A percentile compares a stretch with the other conserved stretches of the same genome.
phyloP scores from a whole-genome alignment of 2,329 filamentous ascomycete genomes.

The Fusarium sp. region DNA sequence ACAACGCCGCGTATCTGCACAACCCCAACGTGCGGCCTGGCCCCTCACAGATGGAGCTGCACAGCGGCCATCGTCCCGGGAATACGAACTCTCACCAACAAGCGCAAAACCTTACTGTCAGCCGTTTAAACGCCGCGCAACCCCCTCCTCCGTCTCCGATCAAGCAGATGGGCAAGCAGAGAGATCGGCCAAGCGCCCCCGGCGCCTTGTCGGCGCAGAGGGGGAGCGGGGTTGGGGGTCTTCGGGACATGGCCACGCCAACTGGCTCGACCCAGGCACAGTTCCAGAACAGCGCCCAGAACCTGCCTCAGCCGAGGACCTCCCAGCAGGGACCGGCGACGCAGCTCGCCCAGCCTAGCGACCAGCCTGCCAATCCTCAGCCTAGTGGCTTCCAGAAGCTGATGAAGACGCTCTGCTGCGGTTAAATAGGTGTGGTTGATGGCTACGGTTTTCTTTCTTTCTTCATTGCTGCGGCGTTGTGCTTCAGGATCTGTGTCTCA shows the following conservation, averaged over 20 bases:
- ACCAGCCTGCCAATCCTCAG: conserved; percentile 71
- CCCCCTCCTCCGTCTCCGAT: conserved; percentile 86
- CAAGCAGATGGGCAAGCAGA: conserved; percentile 79
- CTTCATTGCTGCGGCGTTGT: conserved; percentile 43
- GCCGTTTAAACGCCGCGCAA: conserved; percentile 94
- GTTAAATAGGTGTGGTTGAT: conserved; percentile 56
- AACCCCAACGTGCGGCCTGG: conserved; percentile 80
- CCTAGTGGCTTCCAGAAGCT: conserved; percentile 88
- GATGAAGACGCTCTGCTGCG: conserved; percentile 91
- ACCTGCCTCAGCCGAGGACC: conserved; percentile 73
- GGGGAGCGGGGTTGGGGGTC: conserved; percentile 75
- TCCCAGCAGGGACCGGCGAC: conserved; percentile 67
- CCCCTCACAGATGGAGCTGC: conserved; percentile 83
- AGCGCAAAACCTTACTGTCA: conserved; percentile 73
- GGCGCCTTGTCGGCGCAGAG: conserved; percentile 77
- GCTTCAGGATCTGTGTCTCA: conserved; percentile 33
- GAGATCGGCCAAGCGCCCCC: conserved; percentile 77
- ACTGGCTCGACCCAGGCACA: conserved; percentile 93
- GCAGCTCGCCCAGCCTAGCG: conserved; percentile 60
- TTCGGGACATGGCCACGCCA: conserved; percentile 80
- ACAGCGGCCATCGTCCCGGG: conserved; percentile 73
- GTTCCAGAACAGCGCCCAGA: conserved; percentile 94
- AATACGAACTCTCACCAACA: conserved; percentile 70
- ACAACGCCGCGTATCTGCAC: conserved; percentile 68
- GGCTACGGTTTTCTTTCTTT: conserved; percentile 44